These are phyloP conservation scores for Cenococcum geophilum DNA, from an alignment of 495 filamentous ascomycete genomes.

Conservation along the genomic window DNA sequence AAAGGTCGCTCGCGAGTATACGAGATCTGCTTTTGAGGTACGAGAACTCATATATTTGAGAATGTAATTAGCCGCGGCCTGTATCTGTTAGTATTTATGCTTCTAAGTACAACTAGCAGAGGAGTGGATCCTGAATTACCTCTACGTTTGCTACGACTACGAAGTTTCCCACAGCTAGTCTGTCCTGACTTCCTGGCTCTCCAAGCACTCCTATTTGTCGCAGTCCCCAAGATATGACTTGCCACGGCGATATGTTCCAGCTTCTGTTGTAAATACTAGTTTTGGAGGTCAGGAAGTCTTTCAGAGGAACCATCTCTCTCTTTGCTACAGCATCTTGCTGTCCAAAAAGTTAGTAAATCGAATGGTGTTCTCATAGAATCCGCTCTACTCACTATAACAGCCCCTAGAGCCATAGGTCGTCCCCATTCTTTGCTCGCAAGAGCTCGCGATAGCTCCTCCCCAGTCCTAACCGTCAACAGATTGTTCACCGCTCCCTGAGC, in stretches of 20 bases:
- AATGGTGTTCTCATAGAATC: not conserved
- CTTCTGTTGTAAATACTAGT: constrained; percentile 58
- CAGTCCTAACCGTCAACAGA: constrained; percentile 58
- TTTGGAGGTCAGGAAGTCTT: constrained; percentile 52
- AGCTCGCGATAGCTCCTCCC: constrained; percentile 61
- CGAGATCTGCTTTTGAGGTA: constrained; percentile 10
- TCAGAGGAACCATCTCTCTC: constrained; percentile 61
- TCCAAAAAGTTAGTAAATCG: not conserved
- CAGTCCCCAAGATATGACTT: constrained; percentile 68
- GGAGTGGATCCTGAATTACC: constrained; percentile 24
- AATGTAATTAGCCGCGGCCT: constrained; percentile 32
- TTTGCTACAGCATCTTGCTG: constrained; percentile 63
- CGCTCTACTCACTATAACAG: constrained; percentile 56
- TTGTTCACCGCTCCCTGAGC: constrained; percentile 40
- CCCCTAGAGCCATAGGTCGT: constrained; percentile 70
- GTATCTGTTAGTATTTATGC: constrained; percentile 3
- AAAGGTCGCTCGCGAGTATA: constrained; percentile 23
- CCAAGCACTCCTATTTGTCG: constrained; percentile 60
- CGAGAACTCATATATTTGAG: constrained; percentile 16
- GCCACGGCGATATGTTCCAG: constrained; percentile 51
- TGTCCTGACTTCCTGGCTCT: constrained; percentile 44
- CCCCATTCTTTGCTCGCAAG: constrained; percentile 77
- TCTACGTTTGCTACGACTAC: constrained; percentile 58
- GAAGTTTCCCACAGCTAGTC: constrained; percentile 48
- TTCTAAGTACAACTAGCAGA: constrained; percentile 13